Conservation (phyloP, 139 green algal species). For the Edaphochlamys debaryana region DNA sequence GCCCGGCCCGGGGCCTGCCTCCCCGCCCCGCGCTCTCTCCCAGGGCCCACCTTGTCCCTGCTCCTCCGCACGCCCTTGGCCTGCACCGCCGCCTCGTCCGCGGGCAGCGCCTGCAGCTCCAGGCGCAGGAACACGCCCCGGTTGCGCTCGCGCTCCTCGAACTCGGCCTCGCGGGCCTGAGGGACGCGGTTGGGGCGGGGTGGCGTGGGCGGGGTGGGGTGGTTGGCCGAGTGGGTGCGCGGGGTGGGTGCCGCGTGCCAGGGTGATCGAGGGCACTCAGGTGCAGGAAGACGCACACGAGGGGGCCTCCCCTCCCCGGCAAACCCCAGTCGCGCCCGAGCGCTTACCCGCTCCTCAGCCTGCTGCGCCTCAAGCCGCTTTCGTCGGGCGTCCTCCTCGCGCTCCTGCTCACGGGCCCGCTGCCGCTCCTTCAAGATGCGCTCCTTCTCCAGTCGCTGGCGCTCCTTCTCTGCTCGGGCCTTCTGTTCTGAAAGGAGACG, state of each 20-base stretch:
- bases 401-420: constrained; percentile 47
- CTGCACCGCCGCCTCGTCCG: constrained; percentile 35
- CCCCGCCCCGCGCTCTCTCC: too few species aligned
- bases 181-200: neutral
- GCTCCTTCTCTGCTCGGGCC: constrained; percentile 49
- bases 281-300: too few species aligned
- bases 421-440: constrained; percentile 42
- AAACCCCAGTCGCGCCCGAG: too few species aligned
- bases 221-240: neutral
- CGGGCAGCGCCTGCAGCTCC: constrained; percentile 57
- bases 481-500: constrained; percentile 56
- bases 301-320: too few species aligned
- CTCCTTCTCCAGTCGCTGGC: constrained; percentile 59
- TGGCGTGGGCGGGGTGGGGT: neutral
- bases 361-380: constrained; percentile 42
- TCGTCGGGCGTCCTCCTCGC: constrained; percentile 51
- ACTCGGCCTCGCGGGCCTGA: constrained; percentile 49
- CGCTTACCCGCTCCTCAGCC: constrained; percentile 54
- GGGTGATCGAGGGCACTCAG: too few species aligned
- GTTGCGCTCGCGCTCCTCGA: constrained; percentile 64
- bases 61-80: constrained; percentile 69
- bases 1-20: too few species aligned
- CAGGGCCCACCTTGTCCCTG: constrained; percentile 74
- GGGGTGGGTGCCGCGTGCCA: too few species aligned
- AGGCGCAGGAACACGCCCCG: constrained; percentile 64